Evolutionary conservation across 169 alveolate species (phyloP).

Genomic region (Plasmodium fragile): DNA sequence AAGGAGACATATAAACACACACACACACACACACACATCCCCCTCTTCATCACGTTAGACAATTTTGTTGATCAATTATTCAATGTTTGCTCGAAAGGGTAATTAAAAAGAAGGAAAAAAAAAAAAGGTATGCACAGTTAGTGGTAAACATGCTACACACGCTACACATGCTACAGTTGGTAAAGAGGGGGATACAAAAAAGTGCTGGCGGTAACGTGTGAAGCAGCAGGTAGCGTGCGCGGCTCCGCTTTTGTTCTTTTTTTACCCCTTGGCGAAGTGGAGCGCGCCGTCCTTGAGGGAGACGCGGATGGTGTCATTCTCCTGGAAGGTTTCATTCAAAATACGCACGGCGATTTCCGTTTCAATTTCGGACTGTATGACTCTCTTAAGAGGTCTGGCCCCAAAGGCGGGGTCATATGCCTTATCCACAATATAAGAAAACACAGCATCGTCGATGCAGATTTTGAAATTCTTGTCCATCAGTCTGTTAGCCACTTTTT

Average conservation of each 20-base stretch:
- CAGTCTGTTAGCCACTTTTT: slow-evolving; percentile 86
- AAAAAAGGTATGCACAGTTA: neutral
- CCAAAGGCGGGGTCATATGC: slow-evolving; percentile 93
- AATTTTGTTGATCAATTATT: neutral
- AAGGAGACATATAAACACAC: too few species aligned
- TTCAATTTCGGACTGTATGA: slow-evolving; percentile 90
- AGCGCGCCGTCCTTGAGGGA: slow-evolving; percentile 41
- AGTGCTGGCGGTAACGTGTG: neutral
- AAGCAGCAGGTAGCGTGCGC: too few species aligned
- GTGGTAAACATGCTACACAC: neutral
- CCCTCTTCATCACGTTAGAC: neutral
- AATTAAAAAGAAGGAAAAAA: too few species aligned
- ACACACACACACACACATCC: neutral
- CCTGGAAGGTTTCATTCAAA: slow-evolving; percentile 82
- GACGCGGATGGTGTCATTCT: slow-evolving; percentile 83
- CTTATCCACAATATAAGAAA: slow-evolving; percentile 87
- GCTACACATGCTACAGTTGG: too few species aligned
- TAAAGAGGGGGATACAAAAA: neutral
- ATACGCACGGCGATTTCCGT: slow-evolving; percentile 87
- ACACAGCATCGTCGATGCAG: slow-evolving; percentile 89
- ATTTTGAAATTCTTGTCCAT: slow-evolving; percentile 87
- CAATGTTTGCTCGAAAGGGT: neutral
- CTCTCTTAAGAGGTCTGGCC: slow-evolving; percentile 90
- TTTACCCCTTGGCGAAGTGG: slow-evolving; percentile 49
- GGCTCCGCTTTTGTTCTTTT: too few species aligned